Base-by-base conservation (phyloP, 192 early-diverging fungal species). In the Rhizophagus clarus region DNA sequence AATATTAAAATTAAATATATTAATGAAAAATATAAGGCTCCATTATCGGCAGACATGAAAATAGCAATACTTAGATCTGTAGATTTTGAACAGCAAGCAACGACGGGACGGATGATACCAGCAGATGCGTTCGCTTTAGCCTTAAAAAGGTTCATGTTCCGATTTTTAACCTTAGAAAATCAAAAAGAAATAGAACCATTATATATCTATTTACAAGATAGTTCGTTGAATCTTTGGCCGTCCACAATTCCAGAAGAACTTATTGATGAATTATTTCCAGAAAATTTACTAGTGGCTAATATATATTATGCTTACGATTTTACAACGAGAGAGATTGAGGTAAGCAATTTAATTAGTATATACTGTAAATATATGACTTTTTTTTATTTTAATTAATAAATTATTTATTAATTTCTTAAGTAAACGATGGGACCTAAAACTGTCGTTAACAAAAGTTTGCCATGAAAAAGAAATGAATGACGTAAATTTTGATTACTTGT, bases 21-120 rank as follows among this genome's bases (percentile, higher is more conserved):
- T 22, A 32, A 75, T 29, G 61, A 77, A 20, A 77, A 68, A 63
- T 81, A 81, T 70, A 77, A 67, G 22, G 29, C 40, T 29, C 14
- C 2, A 67, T 28, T 81, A 22, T 11, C 63, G 24, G 8, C 2
- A 2, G 80, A 77, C 10, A 26, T 51, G 10, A 62, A 68, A 28
- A 26, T 6, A 6, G 24, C 1, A 24, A 61, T 81, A 49, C 7
- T n/a, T 20, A 34, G 76, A 7, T n/a, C 61, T 0, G 4, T 51
- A 10, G 45, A 69, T 28, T 34, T 51, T 68, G 66, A 66, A 56
- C 29, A 61, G 31, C 17, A 24, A 34, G 22, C 63, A 9, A 22
- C 76, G 6, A 22, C 0, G 63, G 20, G 12, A 20, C 2, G 8
- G 15, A 1, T 26, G 1, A 42, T 79, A 42, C 45, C 79, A 17